Base-by-base conservation (phyloP, 257 asterid genomes). In the Lavandula angustifolia region DNA sequence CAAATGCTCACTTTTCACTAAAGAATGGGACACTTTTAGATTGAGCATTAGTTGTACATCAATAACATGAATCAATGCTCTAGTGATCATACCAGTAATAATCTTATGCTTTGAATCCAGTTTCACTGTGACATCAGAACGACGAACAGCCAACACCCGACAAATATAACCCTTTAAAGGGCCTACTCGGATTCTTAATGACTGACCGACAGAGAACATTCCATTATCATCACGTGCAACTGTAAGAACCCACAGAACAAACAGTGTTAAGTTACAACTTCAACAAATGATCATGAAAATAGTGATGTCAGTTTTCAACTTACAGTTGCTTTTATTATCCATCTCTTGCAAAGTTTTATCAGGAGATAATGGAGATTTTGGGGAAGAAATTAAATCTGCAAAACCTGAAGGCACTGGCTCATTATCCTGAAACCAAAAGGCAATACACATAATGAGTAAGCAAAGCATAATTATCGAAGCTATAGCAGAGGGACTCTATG, bases 71-170 rank as follows among this genome's bases (percentile, higher is more conserved):
- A 66, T 51, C 47, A 31, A 76, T 44, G 68, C 37, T 17, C 34
- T 6, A 43, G 44, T 2, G 61, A 62, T 62, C 78, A 62, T 69
- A 90, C 99, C 97, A 68, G 95, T 86, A 49, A 94, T 85, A 76
- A 94, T 88, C 75, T 77, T 90, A 60, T 90, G 96, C 94, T 86
- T 84, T 44, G 99, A 94, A 77, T 90, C 99, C 72, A 94, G 85
- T 84, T 87, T 90, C 74, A 94, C 99, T 16, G 98, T 90, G 54
- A 90, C 83, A 69, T 87, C 97, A 78, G 96, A 75, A 52, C 95
- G 91, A 17, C 98, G 95, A 54, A 94, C 77, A 68, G 99, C 95
- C 81, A 94, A 60, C 58, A 85, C 99, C 62, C 95, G 89, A 64
- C 99, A 90, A 56, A 79, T 88, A 71, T 80, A 87, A 35, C 99